Evolutionary conservation across 2,329 filamentous ascomycete genomes (phyloP), one percentile per base, ranked within the genome.

Genomic region (Aspergillus glaucus): DNA sequence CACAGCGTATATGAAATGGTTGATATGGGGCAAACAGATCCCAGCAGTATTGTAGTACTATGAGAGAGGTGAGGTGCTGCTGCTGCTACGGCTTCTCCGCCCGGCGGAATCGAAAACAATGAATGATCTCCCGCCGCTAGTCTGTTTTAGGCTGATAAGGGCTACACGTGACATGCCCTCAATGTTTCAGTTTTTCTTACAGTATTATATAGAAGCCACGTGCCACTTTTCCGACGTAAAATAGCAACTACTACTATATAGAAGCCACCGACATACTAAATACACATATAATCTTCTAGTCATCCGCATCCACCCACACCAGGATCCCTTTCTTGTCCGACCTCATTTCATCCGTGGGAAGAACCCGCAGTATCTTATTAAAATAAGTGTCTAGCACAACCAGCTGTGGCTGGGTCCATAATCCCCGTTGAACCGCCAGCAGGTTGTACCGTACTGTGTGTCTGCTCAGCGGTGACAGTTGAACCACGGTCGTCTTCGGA

Each of bases 351-450:
- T 85, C 87, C 0, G 87, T 92, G 2, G 88, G 84, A 51, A 89
- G 81, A 21, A 95, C 84, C 54, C 86, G 83, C 52, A 97, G 68
- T 39, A 87, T 84, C 76, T 96, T 95, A 66, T 95, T 90, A 69
- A 95, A 97, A 61, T 95, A 95, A 59, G 87, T 85, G 73, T 95
- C 92, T 52, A 88, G 79, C 36, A 96, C 88, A 53, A 86, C 81
- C 53, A 95, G 71, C 36, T 80, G 80, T 2, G 90, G 88, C 45
- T 75, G 77, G 49, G 92, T 80, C 82, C 87, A 95, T 26, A 75
- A 60, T 1, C 84, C 86, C 50, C 53, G 60, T 66, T 75, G 60
- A 36, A 85, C 77, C 6, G 91, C 84, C 50, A 95, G 67, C 15
- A 98, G 61, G 36, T 83, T 80, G 62, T 91, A 97, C 22, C 80